These are phyloP conservation scores for Yamadazyma triangularis DNA, from an alignment of 1,139 yeast genomes.

Conservation along the genomic window DNA sequence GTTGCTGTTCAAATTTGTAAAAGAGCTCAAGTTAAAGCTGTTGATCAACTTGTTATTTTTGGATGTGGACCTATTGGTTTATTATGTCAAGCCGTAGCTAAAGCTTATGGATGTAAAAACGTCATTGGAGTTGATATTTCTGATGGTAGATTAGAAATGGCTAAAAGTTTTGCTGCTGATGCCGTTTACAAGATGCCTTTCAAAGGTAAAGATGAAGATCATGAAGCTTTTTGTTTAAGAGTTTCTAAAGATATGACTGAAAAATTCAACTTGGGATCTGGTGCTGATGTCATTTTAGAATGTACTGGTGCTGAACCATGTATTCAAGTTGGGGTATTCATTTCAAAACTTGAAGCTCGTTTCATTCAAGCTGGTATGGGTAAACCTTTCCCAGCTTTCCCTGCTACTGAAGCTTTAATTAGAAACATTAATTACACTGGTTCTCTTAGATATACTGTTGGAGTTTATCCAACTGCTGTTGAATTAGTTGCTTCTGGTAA, in stretches of 20 bases:
- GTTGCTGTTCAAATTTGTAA: slow-evolving; percentile 30
- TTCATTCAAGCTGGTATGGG: slow-evolving; percentile 73
- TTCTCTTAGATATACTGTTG: slow-evolving; percentile 38
- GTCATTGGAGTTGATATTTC: slow-evolving; percentile 27
- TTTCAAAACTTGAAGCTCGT: slow-evolving; percentile 52
- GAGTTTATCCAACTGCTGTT: slow-evolving; percentile 39
- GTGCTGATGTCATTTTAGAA: slow-evolving; percentile 56
- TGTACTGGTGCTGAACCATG: slow-evolving; percentile 71
- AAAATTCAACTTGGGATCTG: slow-evolving; percentile 26
- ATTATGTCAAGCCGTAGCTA: slow-evolving; percentile 23
- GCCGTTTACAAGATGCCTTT: slow-evolving; percentile 15
- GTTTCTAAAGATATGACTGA: slow-evolving; percentile 10
- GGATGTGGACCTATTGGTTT: slow-evolving; percentile 35
- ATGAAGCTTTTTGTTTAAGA: slow-evolving; percentile 12
- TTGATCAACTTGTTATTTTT: slow-evolving; percentile 22
- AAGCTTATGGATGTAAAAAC: slow-evolving; percentile 26
- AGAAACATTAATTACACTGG: slow-evolving; percentile 66
- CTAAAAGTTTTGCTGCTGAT: slow-evolving; percentile 20
- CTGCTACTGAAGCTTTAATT: slow-evolving; percentile 58
- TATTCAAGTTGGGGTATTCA: slow-evolving; percentile 52
- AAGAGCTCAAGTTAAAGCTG: slow-evolving; percentile 21
- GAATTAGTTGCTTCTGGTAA: slow-evolving; percentile 40
- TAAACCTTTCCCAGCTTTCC: slow-evolving; percentile 54
- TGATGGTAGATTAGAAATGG: slow-evolving; percentile 24
- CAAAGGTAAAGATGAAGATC: slow-evolving; percentile 8